Evolutionary conservation across 208 protist genomes (phyloP).

Genomic region (Phytomonas sp.): DNA sequence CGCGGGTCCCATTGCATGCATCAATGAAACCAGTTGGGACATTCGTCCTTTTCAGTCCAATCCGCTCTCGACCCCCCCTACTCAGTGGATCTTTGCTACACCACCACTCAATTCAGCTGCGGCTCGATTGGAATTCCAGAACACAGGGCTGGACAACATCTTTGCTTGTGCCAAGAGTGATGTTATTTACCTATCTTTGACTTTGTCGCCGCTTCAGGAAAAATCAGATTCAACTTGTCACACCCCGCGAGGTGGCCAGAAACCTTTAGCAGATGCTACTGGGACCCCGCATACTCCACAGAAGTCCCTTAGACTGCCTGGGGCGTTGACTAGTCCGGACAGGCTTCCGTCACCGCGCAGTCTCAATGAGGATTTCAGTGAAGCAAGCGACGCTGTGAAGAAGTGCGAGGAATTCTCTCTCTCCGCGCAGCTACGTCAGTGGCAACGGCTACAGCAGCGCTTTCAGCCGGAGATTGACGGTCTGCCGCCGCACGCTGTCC

Average conservation of each 20-base stretch:
- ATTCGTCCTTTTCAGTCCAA: neutral
- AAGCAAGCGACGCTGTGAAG: neutral
- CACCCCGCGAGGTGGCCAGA: neutral
- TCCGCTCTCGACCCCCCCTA: neutral
- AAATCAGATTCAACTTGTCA: neutral
- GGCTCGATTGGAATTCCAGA: neutral
- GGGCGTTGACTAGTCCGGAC: neutral
- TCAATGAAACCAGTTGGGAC: neutral
- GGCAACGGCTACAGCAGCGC: conserved; percentile 5
- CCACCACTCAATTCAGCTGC: neutral
- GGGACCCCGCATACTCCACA: neutral
- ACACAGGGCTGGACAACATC: neutral
- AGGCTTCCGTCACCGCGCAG: neutral
- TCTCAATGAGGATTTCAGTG: neutral
- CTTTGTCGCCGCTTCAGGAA: neutral
- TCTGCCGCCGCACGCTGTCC: neutral
- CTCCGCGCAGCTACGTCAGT: neutral
- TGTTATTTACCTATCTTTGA: neutral
- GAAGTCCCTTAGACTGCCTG: neutral
- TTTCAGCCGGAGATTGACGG: neutral
- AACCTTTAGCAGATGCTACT: neutral
- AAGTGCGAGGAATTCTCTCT: neutral
- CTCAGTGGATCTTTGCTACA: neutral
- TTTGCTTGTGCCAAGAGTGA: neutral
- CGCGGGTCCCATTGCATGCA: neutral